Conservation (phyloP, 768 basidiomycete species). For the Tulasnella sp. region DNA sequence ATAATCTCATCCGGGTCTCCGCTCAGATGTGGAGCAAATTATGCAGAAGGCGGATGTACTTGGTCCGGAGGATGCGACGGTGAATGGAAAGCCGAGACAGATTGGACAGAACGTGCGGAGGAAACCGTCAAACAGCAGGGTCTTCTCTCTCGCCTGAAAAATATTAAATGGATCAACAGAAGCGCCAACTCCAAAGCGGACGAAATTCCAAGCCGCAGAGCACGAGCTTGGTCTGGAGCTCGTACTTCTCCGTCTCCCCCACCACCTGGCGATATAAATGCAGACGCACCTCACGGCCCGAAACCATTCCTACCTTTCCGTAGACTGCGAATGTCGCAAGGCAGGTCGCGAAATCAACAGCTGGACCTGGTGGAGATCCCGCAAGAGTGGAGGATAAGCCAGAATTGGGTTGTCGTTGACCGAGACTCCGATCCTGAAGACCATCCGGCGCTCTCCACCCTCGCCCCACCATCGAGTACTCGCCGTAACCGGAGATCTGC, state of each 20-base stretch:
- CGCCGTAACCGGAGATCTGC: constrained; percentile 4
- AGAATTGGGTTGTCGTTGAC: neutral
- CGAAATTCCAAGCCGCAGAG: neutral
- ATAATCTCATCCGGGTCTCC: neutral
- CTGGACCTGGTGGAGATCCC: neutral
- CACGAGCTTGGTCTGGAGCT: neutral
- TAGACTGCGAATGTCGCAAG: neutral
- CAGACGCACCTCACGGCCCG: neutral
- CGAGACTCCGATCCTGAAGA: neutral
- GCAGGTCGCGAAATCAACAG: neutral
- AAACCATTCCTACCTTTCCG: neutral
- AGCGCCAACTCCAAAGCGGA: neutral
- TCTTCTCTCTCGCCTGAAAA: neutral
- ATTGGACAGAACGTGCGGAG: neutral
- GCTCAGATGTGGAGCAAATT: constrained; percentile 9
- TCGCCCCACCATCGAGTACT: neutral
- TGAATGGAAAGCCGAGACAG: constrained; percentile 4
- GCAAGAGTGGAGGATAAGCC: neutral
- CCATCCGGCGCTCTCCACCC: neutral
- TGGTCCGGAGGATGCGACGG: constrained; percentile 5
- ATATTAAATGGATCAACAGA: neutral
- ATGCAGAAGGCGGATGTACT: neutral
- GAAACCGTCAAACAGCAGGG: neutral
- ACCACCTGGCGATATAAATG: neutral
- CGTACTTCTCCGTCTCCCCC: neutral